Conservation (phyloP, 176 grass and related monocot genomes). For the Panicum miliaceum region DNA sequence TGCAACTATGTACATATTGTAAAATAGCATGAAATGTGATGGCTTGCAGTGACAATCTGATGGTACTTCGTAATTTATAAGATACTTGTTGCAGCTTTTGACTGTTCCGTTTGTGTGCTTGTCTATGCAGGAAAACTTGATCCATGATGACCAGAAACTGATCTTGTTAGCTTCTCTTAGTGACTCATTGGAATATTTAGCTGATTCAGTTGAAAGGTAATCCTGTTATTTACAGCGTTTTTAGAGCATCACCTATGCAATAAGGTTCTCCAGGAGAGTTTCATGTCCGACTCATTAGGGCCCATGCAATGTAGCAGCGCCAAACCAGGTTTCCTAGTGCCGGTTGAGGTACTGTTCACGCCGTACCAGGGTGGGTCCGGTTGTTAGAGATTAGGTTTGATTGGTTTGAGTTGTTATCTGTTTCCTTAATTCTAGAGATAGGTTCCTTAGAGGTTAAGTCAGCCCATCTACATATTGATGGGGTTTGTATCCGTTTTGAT, state of each 20-base stretch:
- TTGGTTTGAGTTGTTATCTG: too few species aligned
- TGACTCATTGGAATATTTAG: conserved; percentile 95
- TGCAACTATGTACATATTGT: neutral
- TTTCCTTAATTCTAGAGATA: too few species aligned
- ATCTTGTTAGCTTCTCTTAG: conserved; percentile 94
- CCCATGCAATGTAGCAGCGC: too few species aligned
- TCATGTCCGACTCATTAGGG: too few species aligned
- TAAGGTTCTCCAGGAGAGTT: neutral
- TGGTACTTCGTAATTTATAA: neutral
- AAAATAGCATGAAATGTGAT: neutral
- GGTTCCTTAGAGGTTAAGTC: too few species aligned
- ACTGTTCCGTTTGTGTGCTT: neutral
- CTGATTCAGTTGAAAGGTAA: conserved; percentile 98
- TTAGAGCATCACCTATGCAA: neutral
- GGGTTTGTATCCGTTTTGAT: too few species aligned
- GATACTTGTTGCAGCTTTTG: neutral
- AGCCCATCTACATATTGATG: too few species aligned
- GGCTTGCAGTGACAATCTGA: neutral
- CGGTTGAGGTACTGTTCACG: too few species aligned
- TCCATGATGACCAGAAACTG: conserved; percentile 95
- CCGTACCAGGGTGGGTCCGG: too few species aligned
- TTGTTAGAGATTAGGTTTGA: too few species aligned
- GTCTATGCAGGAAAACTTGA: conserved; percentile 84
- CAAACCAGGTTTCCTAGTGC: too few species aligned
- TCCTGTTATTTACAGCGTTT: conserved; percentile 25